Base-by-base conservation (phyloP, 2,329 filamentous ascomycete species). In the Madurella fahalii region DNA sequence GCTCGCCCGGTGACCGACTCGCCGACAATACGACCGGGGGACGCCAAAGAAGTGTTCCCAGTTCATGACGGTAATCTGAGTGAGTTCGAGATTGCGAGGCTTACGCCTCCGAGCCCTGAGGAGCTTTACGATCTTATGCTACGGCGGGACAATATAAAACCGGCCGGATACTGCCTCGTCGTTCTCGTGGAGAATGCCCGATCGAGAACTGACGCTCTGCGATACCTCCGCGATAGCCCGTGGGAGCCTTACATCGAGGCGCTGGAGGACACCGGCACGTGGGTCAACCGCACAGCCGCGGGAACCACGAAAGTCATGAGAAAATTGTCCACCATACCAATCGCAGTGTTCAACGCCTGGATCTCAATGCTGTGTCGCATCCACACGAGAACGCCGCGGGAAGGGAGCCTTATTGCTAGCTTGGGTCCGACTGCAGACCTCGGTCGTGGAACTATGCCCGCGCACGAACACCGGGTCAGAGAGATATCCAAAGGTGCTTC, bases 111-210 rank as follows among this genome's bases (percentile, higher is more conserved):
- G 2, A 77, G 74, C 1, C 69, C 84, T 11, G 69, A 76, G 4
- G 73, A 80, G 48, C 72, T 92, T 4, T 87, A 86, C 55, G 64
- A 74, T 11, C 72, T 76, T 41, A 87, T 91, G 82, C 65, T 91
- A 81, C 65, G 71, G 12, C 65, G 64, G 1, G 71, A 73, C 2
- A 74, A 77, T 1, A 64, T 86, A 17, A 69, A 65, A 7, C 80
- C 84, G 0, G 64, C 70, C 4, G 75, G 74, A 1, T 67, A 71
- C 40, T 81, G 78, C 25, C 74, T 89, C 8, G 70, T 71, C 2
- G 76, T 82, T 16, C 71, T 90, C 1, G 60, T 90, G 1, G 68
- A 72, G 4, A 72, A 82, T 60, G 78, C 84, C 0, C 62, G 67
- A 1, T 76, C 74, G 4, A 61, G 81, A 11, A 64, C 72, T 9